Evolutionary conservation across 768 basidiomycete genomes (phyloP).

Genomic region (Sutorius australiensis): DNA sequence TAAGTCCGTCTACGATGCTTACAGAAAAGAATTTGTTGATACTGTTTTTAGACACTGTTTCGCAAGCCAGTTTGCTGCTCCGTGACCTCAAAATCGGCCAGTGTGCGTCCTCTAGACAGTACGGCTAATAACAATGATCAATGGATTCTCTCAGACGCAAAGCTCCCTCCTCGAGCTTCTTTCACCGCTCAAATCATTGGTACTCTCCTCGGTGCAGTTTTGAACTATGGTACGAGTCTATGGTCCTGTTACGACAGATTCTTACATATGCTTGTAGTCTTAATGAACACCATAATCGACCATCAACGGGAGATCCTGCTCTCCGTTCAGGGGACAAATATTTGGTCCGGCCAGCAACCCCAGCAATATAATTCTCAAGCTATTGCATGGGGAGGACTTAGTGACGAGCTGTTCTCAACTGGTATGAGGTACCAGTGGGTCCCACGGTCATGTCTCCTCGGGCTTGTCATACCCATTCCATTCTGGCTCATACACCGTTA

Average conservation of each 20-base stretch:
- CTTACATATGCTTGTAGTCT: constrained; percentile 33
- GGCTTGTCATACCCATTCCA: constrained; percentile 36
- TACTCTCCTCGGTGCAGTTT: constrained; percentile 48
- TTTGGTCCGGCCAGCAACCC: constrained; percentile 32
- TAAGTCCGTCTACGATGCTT: constrained; percentile 17
- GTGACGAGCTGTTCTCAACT: constrained; percentile 32
- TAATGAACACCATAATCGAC: constrained; percentile 59
- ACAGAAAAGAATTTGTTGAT: constrained; percentile 37
- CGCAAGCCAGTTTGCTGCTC: constrained; percentile 50
- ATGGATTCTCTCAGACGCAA: constrained; percentile 31
- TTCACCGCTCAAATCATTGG: constrained; percentile 58
- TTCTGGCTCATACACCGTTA: constrained; percentile 39
- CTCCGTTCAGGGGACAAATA: constrained; percentile 49
- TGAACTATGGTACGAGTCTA: constrained; percentile 40
- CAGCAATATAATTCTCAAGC: constrained; percentile 33
- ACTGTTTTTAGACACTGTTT: constrained; percentile 40
- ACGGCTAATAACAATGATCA: constrained; percentile 35
- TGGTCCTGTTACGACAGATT: neutral
- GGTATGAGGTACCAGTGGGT: constrained; percentile 38
- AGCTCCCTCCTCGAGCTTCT: constrained; percentile 61
- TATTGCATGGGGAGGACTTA: constrained; percentile 39
- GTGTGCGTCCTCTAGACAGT: constrained; percentile 7
- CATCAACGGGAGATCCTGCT: constrained; percentile 48
- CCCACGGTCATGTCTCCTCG: constrained; percentile 33
- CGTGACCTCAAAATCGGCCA: constrained; percentile 51